Evolutionary conservation across 1,139 yeast species (phyloP), one percentile per base, ranked within the genome.

Genomic region (Suhomyces kunorum): DNA sequence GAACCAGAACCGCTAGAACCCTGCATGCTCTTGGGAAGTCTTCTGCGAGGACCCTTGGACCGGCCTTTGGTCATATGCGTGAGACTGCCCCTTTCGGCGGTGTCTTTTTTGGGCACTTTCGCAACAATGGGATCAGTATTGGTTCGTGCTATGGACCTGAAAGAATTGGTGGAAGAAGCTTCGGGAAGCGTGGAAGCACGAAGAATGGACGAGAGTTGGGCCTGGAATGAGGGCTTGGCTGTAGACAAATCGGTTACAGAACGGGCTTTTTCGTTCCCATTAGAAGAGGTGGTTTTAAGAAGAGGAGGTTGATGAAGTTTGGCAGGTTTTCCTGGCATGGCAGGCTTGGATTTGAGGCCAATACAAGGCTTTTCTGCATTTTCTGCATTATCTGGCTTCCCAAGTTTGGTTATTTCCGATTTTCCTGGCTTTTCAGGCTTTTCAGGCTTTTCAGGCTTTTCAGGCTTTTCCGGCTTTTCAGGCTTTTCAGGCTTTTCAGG

Each of bases 1-100:
- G n/a, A n/a, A n/a, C n/a, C 30, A 11, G 20, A 8, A 8, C 14
- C 13, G 7, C 13, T 16, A 6, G 20, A 9, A n/a, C 34, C 33
- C 14, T 31, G 32, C 35, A 40, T 41, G 6, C 34, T 36, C 29
- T 68, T 73, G 0, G 95, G 95, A 27, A 81, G 71, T 47, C 85
- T 72, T 54, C 95, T 68, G 56, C 76, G 82, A 2, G 95, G 95
- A 0, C 95, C 95, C 51, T 74, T 80, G 4, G 89, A 66, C 46
- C 95, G 68, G 1, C 64, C 51, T 56, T 84, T 86, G 33, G 76
- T 84, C 8, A 78, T 64, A 54, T 86, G 94, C 0, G 64, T 66
- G 43, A 84, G 63, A 39, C 69, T 65, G 30, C 49, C 58, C 5
- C 49, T 44, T 23, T 34, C 40, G 1, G 24, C 9, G 5, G 47